phyloP scores from a whole-genome alignment of 805 yeast genomes.

The Metschnikowia lachancei region DNA sequence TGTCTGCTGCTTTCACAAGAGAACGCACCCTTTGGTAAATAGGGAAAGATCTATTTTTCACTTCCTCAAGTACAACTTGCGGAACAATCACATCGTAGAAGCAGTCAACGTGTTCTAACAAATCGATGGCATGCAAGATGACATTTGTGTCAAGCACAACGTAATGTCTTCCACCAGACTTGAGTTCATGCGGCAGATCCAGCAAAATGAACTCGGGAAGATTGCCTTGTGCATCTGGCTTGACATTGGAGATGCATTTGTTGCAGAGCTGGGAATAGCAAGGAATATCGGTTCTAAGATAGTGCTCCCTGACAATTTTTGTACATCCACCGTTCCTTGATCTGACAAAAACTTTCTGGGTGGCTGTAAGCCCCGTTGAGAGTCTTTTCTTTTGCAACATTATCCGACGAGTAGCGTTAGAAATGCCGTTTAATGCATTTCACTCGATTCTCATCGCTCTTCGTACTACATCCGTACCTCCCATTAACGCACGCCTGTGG shows the following conservation, averaged over 20 bases:
- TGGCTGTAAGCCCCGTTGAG: constrained; percentile 52
- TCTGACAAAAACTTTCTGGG: constrained; percentile 87
- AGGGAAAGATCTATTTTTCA: constrained; percentile 81
- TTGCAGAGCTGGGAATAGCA: constrained; percentile 75
- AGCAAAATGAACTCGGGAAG: constrained; percentile 66
- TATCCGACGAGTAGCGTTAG: background rate
- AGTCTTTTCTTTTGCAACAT: constrained; percentile 34
- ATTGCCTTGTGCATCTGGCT: constrained; percentile 66
- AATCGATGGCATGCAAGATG: constrained; percentile 82
- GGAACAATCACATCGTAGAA: constrained; percentile 92
- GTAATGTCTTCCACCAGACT: constrained; percentile 67
- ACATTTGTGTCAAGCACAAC: constrained; percentile 85
- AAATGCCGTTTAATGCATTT: background rate
- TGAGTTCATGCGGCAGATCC: constrained; percentile 51
- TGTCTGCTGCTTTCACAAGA: constrained; percentile 69
- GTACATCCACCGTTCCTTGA: constrained; percentile 88
- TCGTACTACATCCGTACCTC: constrained; percentile 9
- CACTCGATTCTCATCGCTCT: constrained; percentile 6
- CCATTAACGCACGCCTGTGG: background rate
- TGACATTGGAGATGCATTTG: constrained; percentile 52
- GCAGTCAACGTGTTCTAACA: constrained; percentile 71
- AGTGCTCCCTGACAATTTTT: constrained; percentile 91
- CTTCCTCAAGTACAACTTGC: constrained; percentile 92
- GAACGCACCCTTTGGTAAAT: constrained; percentile 81
- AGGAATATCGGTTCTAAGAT: constrained; percentile 87